Conservation (phyloP, 257 asterid genomes). For the Verbena officinalis region DNA sequence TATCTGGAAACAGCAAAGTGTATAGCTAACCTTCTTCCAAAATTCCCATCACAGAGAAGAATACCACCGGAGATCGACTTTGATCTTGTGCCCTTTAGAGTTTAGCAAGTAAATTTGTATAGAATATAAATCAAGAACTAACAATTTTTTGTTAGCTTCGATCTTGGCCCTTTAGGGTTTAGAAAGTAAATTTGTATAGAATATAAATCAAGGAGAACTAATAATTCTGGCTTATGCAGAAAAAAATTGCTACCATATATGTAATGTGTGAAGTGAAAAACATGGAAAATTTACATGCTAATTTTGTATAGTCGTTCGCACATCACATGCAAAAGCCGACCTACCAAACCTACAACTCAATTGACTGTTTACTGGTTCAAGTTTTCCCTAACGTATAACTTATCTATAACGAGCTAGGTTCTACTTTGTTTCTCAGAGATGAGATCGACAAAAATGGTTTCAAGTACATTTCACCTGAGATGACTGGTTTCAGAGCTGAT, state of each 20-base stretch:
- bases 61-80: conserved; percentile 53
- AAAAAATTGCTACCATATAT: background rate
- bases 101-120: conserved; percentile 13
- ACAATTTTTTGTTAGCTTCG: too few species aligned
- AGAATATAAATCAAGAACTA: too few species aligned
- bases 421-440: background rate
- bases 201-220: too few species aligned
- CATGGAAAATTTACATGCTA: background rate
- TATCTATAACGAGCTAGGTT: too few species aligned
- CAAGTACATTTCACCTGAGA: too few species aligned
- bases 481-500: background rate
- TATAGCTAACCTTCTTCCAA: conserved; percentile 51
- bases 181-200: background rate
- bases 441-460: background rate
- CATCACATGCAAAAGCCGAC: background rate
- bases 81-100: conserved; percentile 48
- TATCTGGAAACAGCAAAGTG: conserved; percentile 57
- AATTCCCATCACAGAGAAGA: conserved; percentile 42
- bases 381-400: background rate
- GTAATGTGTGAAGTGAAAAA: background rate
- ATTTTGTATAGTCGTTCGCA: background rate
- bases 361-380: background rate
- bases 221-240: too few species aligned
- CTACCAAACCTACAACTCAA: conserved; percentile 2
- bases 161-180: conserved; percentile 49